Evolutionary conservation across 1,284 basidiomycete genomes (phyloP).

Genomic region (Cryptococcus sp.): DNA sequence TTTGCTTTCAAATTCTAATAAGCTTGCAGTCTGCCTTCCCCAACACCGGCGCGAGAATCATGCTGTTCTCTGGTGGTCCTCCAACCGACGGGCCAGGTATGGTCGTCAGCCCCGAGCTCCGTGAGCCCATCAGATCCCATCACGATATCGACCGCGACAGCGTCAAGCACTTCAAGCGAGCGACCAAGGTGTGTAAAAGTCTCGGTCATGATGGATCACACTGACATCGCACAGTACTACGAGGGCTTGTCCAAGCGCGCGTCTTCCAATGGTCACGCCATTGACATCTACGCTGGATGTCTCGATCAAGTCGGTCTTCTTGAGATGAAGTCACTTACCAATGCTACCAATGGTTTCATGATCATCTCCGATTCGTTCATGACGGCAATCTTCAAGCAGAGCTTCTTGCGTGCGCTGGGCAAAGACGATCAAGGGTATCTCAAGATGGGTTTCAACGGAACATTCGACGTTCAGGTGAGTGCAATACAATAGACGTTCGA

Average conservation of each 20-base stretch:
- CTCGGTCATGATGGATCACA: not conserved
- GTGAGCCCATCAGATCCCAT: constrained; percentile 97
- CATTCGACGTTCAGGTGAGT: constrained; percentile 90
- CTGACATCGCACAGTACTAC: constrained; percentile 73
- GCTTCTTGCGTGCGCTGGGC: constrained; percentile 88
- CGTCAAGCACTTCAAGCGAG: constrained; percentile 97
- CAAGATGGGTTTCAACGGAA: constrained; percentile 99
- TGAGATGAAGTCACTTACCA: constrained; percentile 95
- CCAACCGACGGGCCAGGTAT: constrained; percentile 95
- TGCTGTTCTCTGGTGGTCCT: constrained; percentile 96
- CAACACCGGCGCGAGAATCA: constrained; percentile 93
- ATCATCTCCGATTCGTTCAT: constrained; percentile 96
- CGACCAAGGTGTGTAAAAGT: constrained; percentile 70
- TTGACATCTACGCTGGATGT: constrained; percentile 96
- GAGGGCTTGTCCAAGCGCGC: constrained; percentile 92
- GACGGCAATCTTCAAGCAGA: constrained; percentile 98
- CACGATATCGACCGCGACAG: constrained; percentile 98
- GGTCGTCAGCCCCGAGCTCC: constrained; percentile 93
- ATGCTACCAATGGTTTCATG: constrained; percentile 95
- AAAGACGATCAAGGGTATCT: constrained; percentile 93
- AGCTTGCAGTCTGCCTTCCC: constrained; percentile 76
- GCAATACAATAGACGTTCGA: constrained; percentile 1
- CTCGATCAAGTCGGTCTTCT: constrained; percentile 96
- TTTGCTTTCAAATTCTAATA: constrained; percentile 4
- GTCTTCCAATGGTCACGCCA: constrained; percentile 90